These are phyloP conservation scores for Apiospora arundinis DNA, from an alignment of 2,329 filamentous ascomycete species.

Conservation along the genomic window DNA sequence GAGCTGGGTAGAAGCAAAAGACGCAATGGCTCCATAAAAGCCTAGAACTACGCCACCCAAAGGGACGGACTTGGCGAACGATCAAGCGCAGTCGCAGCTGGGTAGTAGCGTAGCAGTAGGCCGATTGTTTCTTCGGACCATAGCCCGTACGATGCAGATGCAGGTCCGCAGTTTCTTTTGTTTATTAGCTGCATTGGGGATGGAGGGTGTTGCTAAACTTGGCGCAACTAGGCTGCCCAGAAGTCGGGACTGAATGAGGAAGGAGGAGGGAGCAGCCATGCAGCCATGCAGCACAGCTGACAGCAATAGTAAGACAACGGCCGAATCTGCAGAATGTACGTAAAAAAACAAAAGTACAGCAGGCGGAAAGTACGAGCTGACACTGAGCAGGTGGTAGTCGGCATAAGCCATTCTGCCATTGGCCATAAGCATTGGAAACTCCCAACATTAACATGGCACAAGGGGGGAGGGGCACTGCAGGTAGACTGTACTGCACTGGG, in stretches of 20 bases:
- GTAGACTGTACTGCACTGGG: not conserved
- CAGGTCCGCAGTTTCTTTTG: not conserved
- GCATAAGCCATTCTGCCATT: not conserved
- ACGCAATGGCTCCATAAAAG: not conserved
- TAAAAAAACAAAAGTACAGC: too few species aligned
- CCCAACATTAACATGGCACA: not conserved
- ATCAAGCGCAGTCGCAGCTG: not conserved
- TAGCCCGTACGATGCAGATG: constrained; percentile 7
- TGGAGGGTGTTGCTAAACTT: constrained; percentile 1
- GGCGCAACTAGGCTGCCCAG: not conserved
- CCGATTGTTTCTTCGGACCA: constrained; percentile 4
- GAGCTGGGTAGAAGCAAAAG: not conserved
- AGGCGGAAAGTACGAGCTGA: not conserved
- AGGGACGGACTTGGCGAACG: not conserved
- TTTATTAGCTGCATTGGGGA: constrained; percentile 1
- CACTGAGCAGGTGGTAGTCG: not conserved
- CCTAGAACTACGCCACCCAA: constrained; percentile 2
- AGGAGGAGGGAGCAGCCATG: too few species aligned
- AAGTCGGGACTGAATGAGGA: not conserved
- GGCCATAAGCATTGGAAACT: not conserved
- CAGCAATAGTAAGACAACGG: constrained; percentile 2
- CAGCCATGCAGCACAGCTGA: constrained; percentile 13
- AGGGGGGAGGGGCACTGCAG: not conserved
- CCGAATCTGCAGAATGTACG: too few species aligned
- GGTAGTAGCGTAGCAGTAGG: not conserved